These are phyloP conservation scores for Sophora flavescens DNA, from an alignment of 306 rosid species.

Conservation along the genomic window DNA sequence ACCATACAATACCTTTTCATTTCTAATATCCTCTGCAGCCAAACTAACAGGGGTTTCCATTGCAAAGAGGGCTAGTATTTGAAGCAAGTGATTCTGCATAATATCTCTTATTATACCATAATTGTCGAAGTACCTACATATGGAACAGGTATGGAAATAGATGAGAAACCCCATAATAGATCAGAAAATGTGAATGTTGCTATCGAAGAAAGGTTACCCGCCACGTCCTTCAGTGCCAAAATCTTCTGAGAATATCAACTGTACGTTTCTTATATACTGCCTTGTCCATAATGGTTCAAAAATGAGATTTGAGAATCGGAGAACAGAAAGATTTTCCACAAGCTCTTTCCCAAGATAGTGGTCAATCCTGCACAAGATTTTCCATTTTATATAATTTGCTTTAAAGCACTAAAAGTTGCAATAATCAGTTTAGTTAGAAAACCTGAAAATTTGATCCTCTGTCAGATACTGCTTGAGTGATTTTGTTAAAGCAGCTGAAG, in stretches of 20 bases:
- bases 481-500: slow-evolving; percentile 90
- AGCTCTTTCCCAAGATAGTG: slow-evolving; percentile 96
- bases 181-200: background rate
- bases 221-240: slow-evolving; percentile 99
- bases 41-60: slow-evolving; percentile 98
- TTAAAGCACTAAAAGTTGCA: slow-evolving; percentile 30
- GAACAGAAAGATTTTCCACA: slow-evolving; percentile 93
- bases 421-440: slow-evolving; percentile 20
- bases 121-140: slow-evolving; percentile 79
- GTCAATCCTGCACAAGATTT: slow-evolving; percentile 71
- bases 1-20: slow-evolving; percentile 73
- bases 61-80: slow-evolving; percentile 92
- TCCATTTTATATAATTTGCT: slow-evolving; percentile 26
- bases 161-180: slow-evolving; percentile 33
- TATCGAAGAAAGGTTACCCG: slow-evolving; percentile 67
- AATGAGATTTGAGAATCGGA: slow-evolving; percentile 90
- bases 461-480: slow-evolving; percentile 79
- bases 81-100: slow-evolving; percentile 97
- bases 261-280: slow-evolving; percentile 92
- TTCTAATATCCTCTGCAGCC: slow-evolving; percentile 94
- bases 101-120: slow-evolving; percentile 93
- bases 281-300: slow-evolving; percentile 96
- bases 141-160: slow-evolving; percentile 36
- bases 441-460: slow-evolving; percentile 96
- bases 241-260: slow-evolving; percentile 89